Evolutionary conservation across 306 rosid genomes (phyloP).

Genomic region (Ziziphus jujuba): DNA sequence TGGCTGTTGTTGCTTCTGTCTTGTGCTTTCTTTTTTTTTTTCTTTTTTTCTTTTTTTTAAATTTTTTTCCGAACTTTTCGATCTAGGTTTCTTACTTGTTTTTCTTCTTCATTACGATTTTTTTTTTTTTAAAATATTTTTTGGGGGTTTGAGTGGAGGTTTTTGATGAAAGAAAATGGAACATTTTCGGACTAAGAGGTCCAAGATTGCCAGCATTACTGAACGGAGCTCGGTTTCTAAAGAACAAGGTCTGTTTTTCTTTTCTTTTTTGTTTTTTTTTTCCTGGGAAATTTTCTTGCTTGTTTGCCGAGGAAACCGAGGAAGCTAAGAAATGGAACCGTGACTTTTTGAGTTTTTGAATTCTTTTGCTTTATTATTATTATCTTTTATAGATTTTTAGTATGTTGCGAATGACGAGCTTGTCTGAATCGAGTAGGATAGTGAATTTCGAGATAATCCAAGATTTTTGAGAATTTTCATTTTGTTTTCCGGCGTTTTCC

Average conservation of each 20-base stretch:
- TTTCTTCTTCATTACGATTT: slow-evolving; percentile 5
- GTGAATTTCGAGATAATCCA: not conserved
- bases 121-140: not conserved
- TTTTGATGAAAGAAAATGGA: slow-evolving; percentile 61
- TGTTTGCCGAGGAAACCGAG: slow-evolving; percentile 10
- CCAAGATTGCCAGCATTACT: slow-evolving; percentile 36
- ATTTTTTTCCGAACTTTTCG: slow-evolving; percentile 6
- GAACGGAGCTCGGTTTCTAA: slow-evolving; percentile 31
- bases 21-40: no score
- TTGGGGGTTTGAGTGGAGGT: not conserved
- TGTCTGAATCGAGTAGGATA: not conserved
- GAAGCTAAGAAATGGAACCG: not conserved
- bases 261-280: not conserved
- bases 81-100: slow-evolving; percentile 22
- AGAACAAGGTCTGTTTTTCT: slow-evolving; percentile 40
- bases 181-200: slow-evolving; percentile 46
- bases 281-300: not conserved
- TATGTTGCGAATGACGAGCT: not conserved
- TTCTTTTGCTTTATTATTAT: not conserved
- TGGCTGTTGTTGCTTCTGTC: not conserved
- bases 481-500: not conserved
- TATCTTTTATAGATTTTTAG: not conserved
- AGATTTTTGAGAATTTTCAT: not conserved
- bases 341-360: not conserved
- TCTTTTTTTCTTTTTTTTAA: no score